Percentiles rank a stretch among this genome's conserved stretches.
Evolutionary conservation across 164 flowering plant species (phyloP).

Genomic region (Chloranthus sessilifolius): DNA sequence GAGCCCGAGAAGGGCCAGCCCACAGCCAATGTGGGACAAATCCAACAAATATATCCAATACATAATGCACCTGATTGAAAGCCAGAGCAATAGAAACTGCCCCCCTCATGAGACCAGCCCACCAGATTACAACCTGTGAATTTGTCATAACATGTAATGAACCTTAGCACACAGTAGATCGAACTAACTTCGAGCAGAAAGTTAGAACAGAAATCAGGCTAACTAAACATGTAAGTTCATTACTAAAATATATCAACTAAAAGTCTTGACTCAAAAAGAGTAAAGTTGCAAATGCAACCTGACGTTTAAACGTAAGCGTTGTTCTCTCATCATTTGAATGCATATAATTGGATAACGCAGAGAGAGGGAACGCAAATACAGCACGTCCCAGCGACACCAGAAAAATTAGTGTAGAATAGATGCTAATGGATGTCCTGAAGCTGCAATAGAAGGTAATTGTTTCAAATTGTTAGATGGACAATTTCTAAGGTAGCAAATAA

Average conservation of each 20-base stretch:
- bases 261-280: too few relatives aligned
- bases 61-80: conserved; percentile 58
- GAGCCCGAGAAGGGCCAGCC: too few relatives aligned
- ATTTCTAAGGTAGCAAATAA: too few relatives aligned
- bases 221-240: neutral
- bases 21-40: too few relatives aligned
- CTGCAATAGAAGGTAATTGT: conserved; percentile 31
- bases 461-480: neutral
- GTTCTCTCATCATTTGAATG: conserved; percentile 25
- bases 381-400: conserved; percentile 74
- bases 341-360: conserved; percentile 57
- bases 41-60: neutral
- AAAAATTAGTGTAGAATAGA: conserved; percentile 34
- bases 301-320: conserved; percentile 52
- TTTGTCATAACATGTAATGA: too few relatives aligned
- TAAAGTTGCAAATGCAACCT: conserved; percentile 31
- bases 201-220: neutral
- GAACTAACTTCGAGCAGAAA: too few relatives aligned
- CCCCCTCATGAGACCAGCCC: conserved; percentile 98
- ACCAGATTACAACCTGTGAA: conserved; percentile 71
- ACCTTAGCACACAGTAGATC: too few relatives aligned
- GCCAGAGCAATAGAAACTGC: conserved; percentile 95
- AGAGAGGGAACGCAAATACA: conserved; percentile 84
- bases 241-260: too few relatives aligned
- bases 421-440: conserved; percentile 32